Base-by-base conservation (phyloP, 2,329 filamentous ascomycete genomes). In the Penicillium frequentans region DNA sequence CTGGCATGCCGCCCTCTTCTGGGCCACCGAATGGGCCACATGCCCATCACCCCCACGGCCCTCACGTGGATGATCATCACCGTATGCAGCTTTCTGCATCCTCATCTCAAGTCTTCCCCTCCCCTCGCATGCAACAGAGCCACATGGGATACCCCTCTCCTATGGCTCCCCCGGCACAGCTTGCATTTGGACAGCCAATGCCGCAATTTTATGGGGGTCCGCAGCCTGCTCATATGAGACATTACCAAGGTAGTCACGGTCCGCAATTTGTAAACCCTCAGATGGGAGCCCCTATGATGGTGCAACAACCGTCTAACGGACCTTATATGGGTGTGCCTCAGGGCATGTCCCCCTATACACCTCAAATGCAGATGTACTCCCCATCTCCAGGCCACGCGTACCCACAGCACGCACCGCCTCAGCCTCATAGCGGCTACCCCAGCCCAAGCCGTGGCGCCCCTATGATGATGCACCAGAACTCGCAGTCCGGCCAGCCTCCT, bases 381-480 rank as follows among this genome's bases (percentile, higher is more conserved):
- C 86, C 86, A n/a, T 87, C 84, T 70, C 72, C 90, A 77, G 77
- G 90, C 79, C 82, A 92, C 84, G 81, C 87, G 75, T 86, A 86
- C 61, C 82, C 83, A 35, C 80, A 81, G 66, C 75, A 74, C 21
- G 75, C 80, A 60, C 77, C 78, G 39, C 67, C 79, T 59, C 79
- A 82, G 55, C 79, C 80, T 54, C 85, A 88, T 21, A 90, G 85
- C 44, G 91, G 91, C 16, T 96, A 90, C 69, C 90, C 91, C n/a
- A 97, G 93, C 71, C 93, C 93, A 1, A 87, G 91, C 55, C 86
- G 92, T 48, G 87, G 88, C 21, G 91, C 95, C 13, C 88, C 91
- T 2, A 91, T 96, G 87, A 98, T 98, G 93, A 90, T 88, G 68
- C 93, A 93, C 64, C 91, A 96, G 77, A 91, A 91, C 54, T 97